Evolutionary conservation across 768 basidiomycete genomes (phyloP), one percentile per base, ranked within the genome.

Genomic region (Lactifluus pinguis): DNA sequence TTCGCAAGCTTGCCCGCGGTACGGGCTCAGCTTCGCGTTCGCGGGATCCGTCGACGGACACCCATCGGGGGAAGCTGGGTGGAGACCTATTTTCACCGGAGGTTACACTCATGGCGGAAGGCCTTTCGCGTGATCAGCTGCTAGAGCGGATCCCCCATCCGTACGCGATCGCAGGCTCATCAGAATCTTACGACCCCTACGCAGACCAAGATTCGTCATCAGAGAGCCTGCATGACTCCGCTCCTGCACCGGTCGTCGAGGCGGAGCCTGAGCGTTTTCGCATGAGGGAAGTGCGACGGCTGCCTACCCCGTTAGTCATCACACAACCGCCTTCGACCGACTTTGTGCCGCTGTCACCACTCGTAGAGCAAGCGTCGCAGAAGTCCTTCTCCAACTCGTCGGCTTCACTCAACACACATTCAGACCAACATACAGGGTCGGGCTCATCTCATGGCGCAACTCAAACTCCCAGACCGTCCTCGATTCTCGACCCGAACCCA

Each of bases 61-160:
- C 21, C 36, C 30, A 59, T 14, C 56, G 65, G 65, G 65, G 73
- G 62, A 65, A 68, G 51, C n/a, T 55, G 4, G 45, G 63, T 0
- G 65, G 63, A 17, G 80, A 83, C 65, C 77, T 80, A 17, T 83
- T 81, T 66, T 71, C 76, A 17, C 80, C 84, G 54, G 75, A 75
- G 36, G 69, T 73, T 13, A 72, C 73, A 6, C 67, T 78, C 10
- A 69, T 76, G 62, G 65, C 62, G 14, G 61, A 47, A 10, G 42
- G 55, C 3, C 59, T 36, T 55, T 53, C 56, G 10, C 54, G 49
- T 21, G 49, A 53, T 63, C 34, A 57, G 11, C 55, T 53, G 17
- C 61, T 65, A 4, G 55, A 50, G 41, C 56, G 44, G 4, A 42
- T 48, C 30, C 54, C 49, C 19, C 45, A 52, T 21, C 57, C 55